Percentiles rank a stretch among this genome's conserved stretches.
phyloP scores from a whole-genome alignment of 495 filamentous ascomycete species.

The Tuber melanosporum region DNA sequence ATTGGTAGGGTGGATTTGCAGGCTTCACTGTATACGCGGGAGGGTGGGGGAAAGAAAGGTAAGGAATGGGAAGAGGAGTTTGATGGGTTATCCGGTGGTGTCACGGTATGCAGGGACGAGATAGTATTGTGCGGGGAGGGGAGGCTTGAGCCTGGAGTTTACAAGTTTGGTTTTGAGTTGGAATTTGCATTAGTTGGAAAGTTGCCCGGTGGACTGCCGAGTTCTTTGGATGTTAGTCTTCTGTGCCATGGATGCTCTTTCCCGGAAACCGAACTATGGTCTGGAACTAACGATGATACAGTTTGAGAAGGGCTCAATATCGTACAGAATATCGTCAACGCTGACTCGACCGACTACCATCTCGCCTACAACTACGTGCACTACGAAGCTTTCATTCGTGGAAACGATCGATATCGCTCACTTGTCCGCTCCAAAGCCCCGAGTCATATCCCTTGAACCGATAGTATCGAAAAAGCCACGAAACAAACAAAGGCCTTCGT shows the following conservation, averaged over 20 bases:
- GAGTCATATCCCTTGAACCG: conserved; percentile 75
- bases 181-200: conserved; percentile 68
- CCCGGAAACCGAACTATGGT: conserved; percentile 18
- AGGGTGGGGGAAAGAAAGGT: conserved; percentile 47
- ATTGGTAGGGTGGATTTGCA: conserved; percentile 73
- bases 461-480: conserved; percentile 44
- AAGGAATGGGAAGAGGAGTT: conserved; percentile 52
- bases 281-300: conserved; percentile 43
- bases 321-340: conserved; percentile 82
- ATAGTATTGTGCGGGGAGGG: conserved; percentile 85
- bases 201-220: conserved; percentile 57
- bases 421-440: conserved; percentile 56
- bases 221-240: conserved; percentile 79
- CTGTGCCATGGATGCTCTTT: conserved; percentile 3
- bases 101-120: conserved; percentile 85
- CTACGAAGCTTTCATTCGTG: conserved; percentile 68
- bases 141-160: conserved; percentile 71
- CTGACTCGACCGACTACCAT: conserved; percentile 85
- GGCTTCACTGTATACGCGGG: conserved; percentile 41
- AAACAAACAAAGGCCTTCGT: conserved; percentile 22
- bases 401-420: conserved; percentile 63
- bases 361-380: conserved; percentile 67
- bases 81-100: conserved; percentile 73
- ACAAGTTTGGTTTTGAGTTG: conserved; percentile 90
- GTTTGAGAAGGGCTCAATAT: conserved; percentile 93